phyloP scores from a whole-genome alignment of 257 asterid species.

The Perilla frutescens region DNA sequence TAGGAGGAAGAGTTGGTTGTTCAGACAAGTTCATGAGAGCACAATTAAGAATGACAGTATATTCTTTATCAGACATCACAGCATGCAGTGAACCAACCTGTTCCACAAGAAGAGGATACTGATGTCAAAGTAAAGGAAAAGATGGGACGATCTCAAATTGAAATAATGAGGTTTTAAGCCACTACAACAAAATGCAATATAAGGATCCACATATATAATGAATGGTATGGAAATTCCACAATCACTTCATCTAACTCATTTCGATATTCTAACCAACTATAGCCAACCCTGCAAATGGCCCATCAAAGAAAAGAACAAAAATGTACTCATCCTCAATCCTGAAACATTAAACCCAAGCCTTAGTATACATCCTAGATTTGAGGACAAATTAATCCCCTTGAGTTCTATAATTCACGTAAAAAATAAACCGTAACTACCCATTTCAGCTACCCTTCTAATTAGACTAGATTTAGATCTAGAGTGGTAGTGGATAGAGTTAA shows the following conservation, averaged over 20 bases:
- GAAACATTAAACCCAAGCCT: background rate
- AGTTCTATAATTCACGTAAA: slow-evolving; percentile 7
- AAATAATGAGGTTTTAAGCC: slow-evolving; percentile 21
- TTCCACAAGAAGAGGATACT: slow-evolving; percentile 34
- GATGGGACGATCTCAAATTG: slow-evolving; percentile 20
- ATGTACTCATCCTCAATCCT: slow-evolving; percentile 10
- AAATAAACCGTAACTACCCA: slow-evolving; percentile 19
- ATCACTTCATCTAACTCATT: slow-evolving; percentile 6
- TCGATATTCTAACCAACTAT: background rate
- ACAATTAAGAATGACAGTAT: slow-evolving; percentile 85
- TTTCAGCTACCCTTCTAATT: background rate
- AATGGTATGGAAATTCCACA: background rate
- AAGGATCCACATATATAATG: slow-evolving; percentile 4
- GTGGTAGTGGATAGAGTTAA: slow-evolving; percentile 9
- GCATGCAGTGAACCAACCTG: slow-evolving; percentile 93
- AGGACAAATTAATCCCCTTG: slow-evolving; percentile 15
- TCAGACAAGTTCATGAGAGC: slow-evolving; percentile 81
- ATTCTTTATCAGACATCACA: slow-evolving; percentile 93
- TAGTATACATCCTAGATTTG: slow-evolving; percentile 8
- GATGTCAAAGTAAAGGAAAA: slow-evolving; percentile 6
- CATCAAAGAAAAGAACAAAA: background rate
- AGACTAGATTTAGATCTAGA: slow-evolving; percentile 29
- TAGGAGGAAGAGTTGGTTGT: slow-evolving; percentile 86
- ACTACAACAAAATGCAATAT: slow-evolving; percentile 20
- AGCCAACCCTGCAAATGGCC: slow-evolving; percentile 1